Base-by-base conservation (phyloP, 176 grass and related monocot genomes). In the Musa troglodytarum region DNA sequence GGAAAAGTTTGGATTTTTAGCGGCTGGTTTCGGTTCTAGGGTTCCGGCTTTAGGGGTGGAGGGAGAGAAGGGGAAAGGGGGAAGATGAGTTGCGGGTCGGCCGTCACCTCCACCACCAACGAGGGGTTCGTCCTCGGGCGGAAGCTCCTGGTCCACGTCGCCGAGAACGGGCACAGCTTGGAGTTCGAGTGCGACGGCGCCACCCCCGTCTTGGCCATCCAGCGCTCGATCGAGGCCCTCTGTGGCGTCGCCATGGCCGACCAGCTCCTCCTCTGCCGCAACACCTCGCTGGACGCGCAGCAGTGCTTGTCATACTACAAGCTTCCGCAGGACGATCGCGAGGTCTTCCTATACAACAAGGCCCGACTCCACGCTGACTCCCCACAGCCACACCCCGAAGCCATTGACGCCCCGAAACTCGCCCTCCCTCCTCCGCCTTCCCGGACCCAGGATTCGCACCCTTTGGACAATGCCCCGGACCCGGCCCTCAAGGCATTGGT, bases 321-420 rank as follows among this genome's bases (percentile, higher is more conserved):
- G 66, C 86, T 99, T 19, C 95, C 95, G 2, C 91, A 84, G 49
- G 95, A 91, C 58, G 91, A 84, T 77, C 71, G 88, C 10, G 91
- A 99, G 80, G 86, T 99, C 34, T 99, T 99, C 79, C 85, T 99
- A 50, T 99, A 94, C 61, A 94, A 94, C 86, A 99, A 94, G 88
- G 79, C 84, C 23, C 77, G 84, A 23, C 88, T 99, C 11, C 83
- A 82, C 1, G 80, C 61, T 0, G 83, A 89, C 54, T 84, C 95
- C 2, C 82, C 76, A 0, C 73, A 63, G 8, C 95, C 90, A 2
- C 68, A 65, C 54, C 86, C 86, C 1, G 91, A 99, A 74, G 74
- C 85, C 20, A 78, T 92, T 1, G 79, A 91, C 62, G 75, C 88
- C 77, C 91, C 88, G 0, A 72, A 82, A 83, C 85, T 82, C 50